Percentiles rank a stretch among this genome's conserved stretches.
These are phyloP conservation scores for Cardiosporidium cionae DNA, from an alignment of 169 alveolate genomes.

Conservation along the genomic window DNA sequence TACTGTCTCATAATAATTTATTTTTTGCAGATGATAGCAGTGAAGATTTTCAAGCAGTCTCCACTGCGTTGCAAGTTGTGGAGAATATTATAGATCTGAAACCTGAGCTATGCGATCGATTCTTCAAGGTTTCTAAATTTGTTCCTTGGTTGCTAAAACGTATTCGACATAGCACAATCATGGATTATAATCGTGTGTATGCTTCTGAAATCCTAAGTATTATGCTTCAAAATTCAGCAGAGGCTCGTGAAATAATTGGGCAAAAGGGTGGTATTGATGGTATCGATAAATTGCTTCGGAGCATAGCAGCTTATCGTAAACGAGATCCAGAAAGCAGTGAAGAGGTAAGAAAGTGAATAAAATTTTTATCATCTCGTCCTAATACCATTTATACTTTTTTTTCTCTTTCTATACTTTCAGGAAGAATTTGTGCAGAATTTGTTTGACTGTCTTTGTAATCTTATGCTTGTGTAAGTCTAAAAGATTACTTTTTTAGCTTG, in stretches of 20 bases:
- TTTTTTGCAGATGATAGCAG: constrained; percentile 42
- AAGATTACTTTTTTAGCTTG: not conserved
- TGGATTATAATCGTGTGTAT: constrained; percentile 17
- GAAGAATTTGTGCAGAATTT: constrained; percentile 60
- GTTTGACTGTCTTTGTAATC: constrained; percentile 59
- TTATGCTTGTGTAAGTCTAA: constrained; percentile 45
- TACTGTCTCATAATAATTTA: no score
- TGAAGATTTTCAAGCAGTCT: constrained; percentile 49
- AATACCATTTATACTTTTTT: not conserved
- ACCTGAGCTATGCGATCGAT: not conserved
- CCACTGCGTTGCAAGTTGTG: constrained; percentile 37
- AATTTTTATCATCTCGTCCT: not conserved
- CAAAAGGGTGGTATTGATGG: constrained; percentile 46
- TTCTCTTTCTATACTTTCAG: constrained; percentile 1
- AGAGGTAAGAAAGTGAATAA: constrained; percentile 19
- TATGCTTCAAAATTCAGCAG: constrained; percentile 50
- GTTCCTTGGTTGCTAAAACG: not conserved
- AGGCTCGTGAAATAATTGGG: constrained; percentile 36
- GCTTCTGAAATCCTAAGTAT: constrained; percentile 53
- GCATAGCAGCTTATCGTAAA: constrained; percentile 56
- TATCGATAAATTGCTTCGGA: constrained; percentile 54
- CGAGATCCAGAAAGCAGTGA: constrained; percentile 59
- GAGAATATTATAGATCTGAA: constrained; percentile 40
- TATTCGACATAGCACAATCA: not conserved
- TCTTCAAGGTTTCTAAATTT: not conserved